Conservation (phyloP, 2,329 filamentous ascomycete genomes). For the Didymella keratinophila region DNA sequence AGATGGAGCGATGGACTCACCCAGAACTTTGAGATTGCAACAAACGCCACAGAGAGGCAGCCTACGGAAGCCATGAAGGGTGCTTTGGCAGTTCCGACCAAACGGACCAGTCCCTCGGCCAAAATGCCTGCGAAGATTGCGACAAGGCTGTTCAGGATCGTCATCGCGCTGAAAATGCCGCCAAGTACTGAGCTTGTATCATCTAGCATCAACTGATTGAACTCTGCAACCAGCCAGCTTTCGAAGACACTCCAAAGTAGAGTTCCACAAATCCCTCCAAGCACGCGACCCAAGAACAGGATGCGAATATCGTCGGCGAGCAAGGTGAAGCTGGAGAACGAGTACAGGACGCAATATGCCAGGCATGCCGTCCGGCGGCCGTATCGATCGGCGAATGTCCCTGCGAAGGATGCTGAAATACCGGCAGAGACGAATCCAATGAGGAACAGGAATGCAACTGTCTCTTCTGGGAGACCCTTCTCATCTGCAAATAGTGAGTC, state of each 20-base stretch:
- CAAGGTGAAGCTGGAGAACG: constrained; percentile 62
- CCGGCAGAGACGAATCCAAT: constrained; percentile 60
- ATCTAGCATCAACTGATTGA: constrained; percentile 56
- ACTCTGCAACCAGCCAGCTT: constrained; percentile 69
- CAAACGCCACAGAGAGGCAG: constrained; percentile 56
- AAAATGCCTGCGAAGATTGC: constrained; percentile 63
- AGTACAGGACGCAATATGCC: constrained; percentile 63
- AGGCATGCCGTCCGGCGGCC: constrained; percentile 63
- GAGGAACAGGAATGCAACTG: constrained; percentile 52
- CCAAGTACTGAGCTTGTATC: constrained; percentile 55
- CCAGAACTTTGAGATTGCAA: constrained; percentile 60
- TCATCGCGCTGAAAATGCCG: constrained; percentile 64
- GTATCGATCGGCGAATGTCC: constrained; percentile 59
- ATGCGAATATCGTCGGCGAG: constrained; percentile 56
- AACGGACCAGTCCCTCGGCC: constrained; percentile 60
- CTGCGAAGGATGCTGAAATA: constrained; percentile 59
- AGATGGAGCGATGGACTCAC: constrained; percentile 48
- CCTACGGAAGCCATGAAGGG: constrained; percentile 60
- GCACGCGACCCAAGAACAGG: constrained; percentile 61
- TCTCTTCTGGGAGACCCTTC: constrained; percentile 55
- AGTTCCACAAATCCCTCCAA: constrained; percentile 65
- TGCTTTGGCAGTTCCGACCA: constrained; percentile 59
- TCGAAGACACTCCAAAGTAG: constrained; percentile 67
- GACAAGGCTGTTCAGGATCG: constrained; percentile 54
- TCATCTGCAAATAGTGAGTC: constrained; percentile 48